Evolutionary conservation across 1,139 yeast genomes (phyloP), one percentile per base, ranked within the genome.

Genomic region (Eremothecium coryli): DNA sequence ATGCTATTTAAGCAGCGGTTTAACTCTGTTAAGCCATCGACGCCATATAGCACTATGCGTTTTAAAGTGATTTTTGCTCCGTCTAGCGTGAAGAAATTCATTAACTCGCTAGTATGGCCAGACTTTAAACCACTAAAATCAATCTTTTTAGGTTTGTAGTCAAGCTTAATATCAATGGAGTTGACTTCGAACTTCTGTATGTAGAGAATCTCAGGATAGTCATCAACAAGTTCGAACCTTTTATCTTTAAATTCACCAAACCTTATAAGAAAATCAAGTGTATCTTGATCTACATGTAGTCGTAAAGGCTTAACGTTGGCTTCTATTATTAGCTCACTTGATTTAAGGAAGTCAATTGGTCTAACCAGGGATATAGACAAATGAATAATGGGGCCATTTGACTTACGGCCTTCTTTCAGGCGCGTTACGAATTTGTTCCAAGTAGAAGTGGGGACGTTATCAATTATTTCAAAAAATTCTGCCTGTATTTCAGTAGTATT

Each of bases 261-360:
- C 30, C 96, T 64, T 0, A 75, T 71, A 29, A 86, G 46, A 49
- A 90, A 88, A 38, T 86, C 96, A 17, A 86, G 64, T 0, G 96
- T 82, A 50, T 90, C 97, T 56, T 90, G 98, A 56, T 93, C 98
- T 26, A 90, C 76, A 52, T 85, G 86, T 14, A 93, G 56, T 35
- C 95, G 63, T 26, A 90, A 50, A 0, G 98, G 98, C 23, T 82
- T 62, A 0, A 84, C 58, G 3, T 68, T 60, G 1, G 79, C 64
- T 25, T 67, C 62, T 36, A 84, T 49, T 2, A 75, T 62, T 12
- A 80, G 60, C 50, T 93, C 98, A 1, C 82, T 70, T 2, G 86
- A 78, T 9, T 80, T 77, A 29, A 85, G 51, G 10, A 62, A 56
- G 0, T 76, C 66, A 13, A 74, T 70, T 0, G 95, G 94, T 40